Evolutionary conservation across 768 basidiomycete species (phyloP).

Genomic region (Tulasnella sp.): DNA sequence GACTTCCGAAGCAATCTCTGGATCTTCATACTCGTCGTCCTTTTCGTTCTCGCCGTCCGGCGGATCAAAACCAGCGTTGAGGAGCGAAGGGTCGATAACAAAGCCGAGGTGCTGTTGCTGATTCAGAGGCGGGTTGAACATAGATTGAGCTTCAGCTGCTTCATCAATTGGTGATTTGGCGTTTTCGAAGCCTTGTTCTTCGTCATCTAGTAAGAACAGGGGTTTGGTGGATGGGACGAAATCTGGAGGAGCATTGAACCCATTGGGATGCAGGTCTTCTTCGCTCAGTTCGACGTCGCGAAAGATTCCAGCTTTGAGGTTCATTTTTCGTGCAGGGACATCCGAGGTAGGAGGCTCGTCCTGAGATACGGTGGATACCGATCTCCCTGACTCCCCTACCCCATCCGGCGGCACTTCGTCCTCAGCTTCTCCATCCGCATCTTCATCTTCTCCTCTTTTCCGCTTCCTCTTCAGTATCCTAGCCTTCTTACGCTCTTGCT

Average conservation of each 20-base stretch:
- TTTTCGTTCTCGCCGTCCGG: constrained; percentile 24
- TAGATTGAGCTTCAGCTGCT: background rate
- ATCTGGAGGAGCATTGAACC: background rate
- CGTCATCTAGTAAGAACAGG: constrained; percentile 13
- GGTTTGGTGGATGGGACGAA: constrained; percentile 1
- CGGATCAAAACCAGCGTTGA: constrained; percentile 23
- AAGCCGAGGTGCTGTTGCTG: background rate
- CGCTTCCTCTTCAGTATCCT: constrained; percentile 12
- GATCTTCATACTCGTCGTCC: constrained; percentile 23
- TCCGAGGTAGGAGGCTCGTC: background rate
- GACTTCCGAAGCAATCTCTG: constrained; percentile 12
- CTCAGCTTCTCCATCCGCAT: constrained; percentile 7
- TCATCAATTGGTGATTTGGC: background rate
- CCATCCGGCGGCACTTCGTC: background rate
- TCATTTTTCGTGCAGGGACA: background rate
- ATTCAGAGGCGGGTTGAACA: background rate
- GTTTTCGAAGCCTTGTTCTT: background rate
- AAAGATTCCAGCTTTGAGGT: constrained; percentile 8
- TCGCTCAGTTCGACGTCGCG: background rate
- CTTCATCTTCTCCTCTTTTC: constrained; percentile 13
- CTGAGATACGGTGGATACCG: background rate
- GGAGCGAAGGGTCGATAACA: background rate
- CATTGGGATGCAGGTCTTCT: constrained; percentile 1
- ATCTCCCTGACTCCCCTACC: background rate
- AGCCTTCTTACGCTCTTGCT: constrained; percentile 38